Evolutionary conservation across 2,329 filamentous ascomycete genomes (phyloP), one percentile per base, ranked within the genome.

Genomic region (Aspergillus ochraceoroseus): DNA sequence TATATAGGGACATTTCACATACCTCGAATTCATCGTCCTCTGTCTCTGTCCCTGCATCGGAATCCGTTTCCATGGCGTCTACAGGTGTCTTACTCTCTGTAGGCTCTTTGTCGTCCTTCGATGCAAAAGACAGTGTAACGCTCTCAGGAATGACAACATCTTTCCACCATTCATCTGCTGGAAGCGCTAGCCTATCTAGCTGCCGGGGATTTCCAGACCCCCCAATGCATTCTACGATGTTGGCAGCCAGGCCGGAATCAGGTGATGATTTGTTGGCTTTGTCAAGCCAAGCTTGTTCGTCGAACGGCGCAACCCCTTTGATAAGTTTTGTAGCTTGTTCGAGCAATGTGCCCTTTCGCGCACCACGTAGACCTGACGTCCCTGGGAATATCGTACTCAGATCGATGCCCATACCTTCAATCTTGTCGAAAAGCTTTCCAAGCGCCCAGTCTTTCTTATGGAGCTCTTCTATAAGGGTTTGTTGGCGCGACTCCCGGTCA

Each of bases 391-490:
- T 69, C 7, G 70, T 68, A 11, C 70, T 71, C 4, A 81, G 56
- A 50, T 80, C 76, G 32, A 77, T 63, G 4, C 74, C 73, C 27
- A 74, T 69, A 1, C 67, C 64, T 49, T 80, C 76, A 33, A 80
- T 68, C 45, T 76, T 74, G 52, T 82, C 77, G 17, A 79, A 66
- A 14, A 82, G 60, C 40, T 74, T 78, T 5, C 64, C 65, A 35
- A 82, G 73, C 12, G 76, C 69, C 55, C 70, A 75, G 52, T 82
- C 79, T 54, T 82, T 82, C 18, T 74, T 70, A 38, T 65, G 63
- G 8, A 82, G 57, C 28, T 70, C 67, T 3, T 68, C 58, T 12
- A 78, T 56, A 4, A 82, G 63, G 14, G 63, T 62, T 18, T 64
- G 57, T 15, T 78, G 67, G 22, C 74, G 71, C 22, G 62, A 59